Evolutionary conservation across 2,329 filamentous ascomycete species (phyloP).

Genomic region (Huntiella abstrusa): DNA sequence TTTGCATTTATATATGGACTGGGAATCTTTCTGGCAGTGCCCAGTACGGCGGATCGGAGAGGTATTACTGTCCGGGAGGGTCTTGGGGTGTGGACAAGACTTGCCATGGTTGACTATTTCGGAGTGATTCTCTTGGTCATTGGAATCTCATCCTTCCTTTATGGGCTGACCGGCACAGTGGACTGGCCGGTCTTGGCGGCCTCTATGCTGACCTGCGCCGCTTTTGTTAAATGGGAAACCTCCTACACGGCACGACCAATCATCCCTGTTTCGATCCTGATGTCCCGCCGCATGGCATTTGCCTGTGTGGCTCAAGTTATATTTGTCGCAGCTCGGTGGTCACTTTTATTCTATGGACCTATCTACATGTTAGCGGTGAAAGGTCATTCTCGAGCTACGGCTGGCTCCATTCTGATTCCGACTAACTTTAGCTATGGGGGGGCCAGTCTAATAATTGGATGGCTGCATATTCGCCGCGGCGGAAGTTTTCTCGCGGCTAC

Average conservation of each 20-base stretch:
- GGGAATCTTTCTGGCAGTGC: constrained; percentile 46
- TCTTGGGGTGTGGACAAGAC: constrained; percentile 23
- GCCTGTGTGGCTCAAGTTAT: constrained; percentile 58
- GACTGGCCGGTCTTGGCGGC: constrained; percentile 38
- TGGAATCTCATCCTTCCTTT: constrained; percentile 52
- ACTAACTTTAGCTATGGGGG: constrained; percentile 64
- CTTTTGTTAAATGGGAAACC: constrained; percentile 46
- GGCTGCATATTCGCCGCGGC: constrained; percentile 52
- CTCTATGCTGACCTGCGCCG: constrained; percentile 30
- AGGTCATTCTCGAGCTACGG: constrained; percentile 46
- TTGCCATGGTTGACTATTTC: constrained; percentile 54
- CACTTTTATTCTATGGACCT: constrained; percentile 61
- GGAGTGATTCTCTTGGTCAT: constrained; percentile 49
- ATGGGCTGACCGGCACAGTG: constrained; percentile 47
- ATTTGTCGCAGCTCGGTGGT: constrained; percentile 68
- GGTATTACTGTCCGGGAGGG: neutral
- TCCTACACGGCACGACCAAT: constrained; percentile 49
- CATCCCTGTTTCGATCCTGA: constrained; percentile 52
- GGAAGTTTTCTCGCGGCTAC: constrained; percentile 55
- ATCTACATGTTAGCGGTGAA: constrained; percentile 63
- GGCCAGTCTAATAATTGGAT: constrained; percentile 55
- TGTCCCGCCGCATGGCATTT: constrained; percentile 49
- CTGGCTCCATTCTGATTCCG: constrained; percentile 60
- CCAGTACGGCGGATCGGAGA: constrained; percentile 16
- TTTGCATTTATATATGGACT: constrained; percentile 40